Evolutionary conservation across 2,329 filamentous ascomycete genomes (phyloP), one percentile per base, ranked within the genome.

Genomic region (Diaporthe aspalathi): DNA sequence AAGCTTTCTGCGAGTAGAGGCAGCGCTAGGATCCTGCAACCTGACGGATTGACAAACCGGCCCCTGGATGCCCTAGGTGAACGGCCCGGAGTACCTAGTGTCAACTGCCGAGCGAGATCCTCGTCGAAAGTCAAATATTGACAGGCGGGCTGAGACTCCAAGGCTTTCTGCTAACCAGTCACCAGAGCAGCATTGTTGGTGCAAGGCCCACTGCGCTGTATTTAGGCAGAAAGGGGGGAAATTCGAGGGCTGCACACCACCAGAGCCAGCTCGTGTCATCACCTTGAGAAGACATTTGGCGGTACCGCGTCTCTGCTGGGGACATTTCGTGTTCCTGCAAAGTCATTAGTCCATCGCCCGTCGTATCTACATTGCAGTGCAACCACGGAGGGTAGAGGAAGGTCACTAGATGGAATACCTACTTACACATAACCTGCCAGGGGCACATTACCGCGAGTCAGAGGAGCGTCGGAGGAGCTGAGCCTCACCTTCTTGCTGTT

Each of bases 141-240:
- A 45, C 17, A 47, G 60, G 40, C 47, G 29, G 57, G 40, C 27
- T 49, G 27, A 35, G 43, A 22, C 11, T 63, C 60, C 27, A 63
- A 35, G 12, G 29, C 17, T 49, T 29, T 11, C 43, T n/a, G 20
- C 47, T 63, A 24, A 16, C 60, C 60, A 63, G 60, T 49, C 43
- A 32, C n/a, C 60, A 45, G 29, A 35, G 60, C 43, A 49, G 60
- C 60, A 29, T 32, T 43, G 22, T 17, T 24, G 43, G 45, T 38
- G 43, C 43, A 20, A 63, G 60, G 60, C 60, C 60, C 60, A 62
- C 56, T 62, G 43, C 14, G 3, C 43, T 49, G 43, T 49, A 63
- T 63, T 63, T 63, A 63, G 60, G 60, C 60, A 63, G 60, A 63
- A 63, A 63, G 43, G 57, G 27, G 27, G 57, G 57, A 63, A 63